Evolutionary conservation across 1,139 yeast species (phyloP), one percentile per base, ranked within the genome.

Genomic region (Magnusiomyces suaveolens): DNA sequence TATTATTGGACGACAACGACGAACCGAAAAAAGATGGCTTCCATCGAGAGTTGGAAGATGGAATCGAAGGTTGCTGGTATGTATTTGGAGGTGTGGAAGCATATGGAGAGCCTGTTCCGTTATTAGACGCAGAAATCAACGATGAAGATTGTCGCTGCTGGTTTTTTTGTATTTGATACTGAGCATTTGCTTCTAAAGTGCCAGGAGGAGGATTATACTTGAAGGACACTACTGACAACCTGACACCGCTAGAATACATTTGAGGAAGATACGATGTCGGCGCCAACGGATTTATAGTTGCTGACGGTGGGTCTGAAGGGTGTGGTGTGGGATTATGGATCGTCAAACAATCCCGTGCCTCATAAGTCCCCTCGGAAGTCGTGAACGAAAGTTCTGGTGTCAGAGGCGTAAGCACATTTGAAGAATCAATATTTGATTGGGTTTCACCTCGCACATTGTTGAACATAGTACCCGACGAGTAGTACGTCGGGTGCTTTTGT

Each of bases 301-400:
- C 59, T 23, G 69, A 66, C 10, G 69, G 69, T 10, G 69, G 68
- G 53, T 69, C 72, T 6, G 69, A 63, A 1, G 73, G 73, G 54
- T 69, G 73, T 2, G 70, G 69, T 2, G 67, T 60, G 16, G 73
- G 73, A 16, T 64, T 64, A 10, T 72, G 71, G 43, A 70, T 57
- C 50, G 60, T 66, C 39, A 70, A 60, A 44, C 66, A 64, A 47
- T 69, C 70, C 50, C 60, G 56, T 8, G 69, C 65, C 12, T 52
- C 51, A 56, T 69, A 70, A 8, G 55, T 52, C 8, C 73, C 73
- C 56, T 67, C 69, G 0, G 68, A 66, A 8, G 69, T 64, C 0
- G 59, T 47, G 56, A 65, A 61, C 12, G 57, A 57, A 50, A 61
- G 61, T 4, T 59, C 61, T 16, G 59, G 46, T 23, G 59, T 61